Base-by-base conservation (phyloP, 179 eudicot genomes). In the Beta macrorhiza region DNA sequence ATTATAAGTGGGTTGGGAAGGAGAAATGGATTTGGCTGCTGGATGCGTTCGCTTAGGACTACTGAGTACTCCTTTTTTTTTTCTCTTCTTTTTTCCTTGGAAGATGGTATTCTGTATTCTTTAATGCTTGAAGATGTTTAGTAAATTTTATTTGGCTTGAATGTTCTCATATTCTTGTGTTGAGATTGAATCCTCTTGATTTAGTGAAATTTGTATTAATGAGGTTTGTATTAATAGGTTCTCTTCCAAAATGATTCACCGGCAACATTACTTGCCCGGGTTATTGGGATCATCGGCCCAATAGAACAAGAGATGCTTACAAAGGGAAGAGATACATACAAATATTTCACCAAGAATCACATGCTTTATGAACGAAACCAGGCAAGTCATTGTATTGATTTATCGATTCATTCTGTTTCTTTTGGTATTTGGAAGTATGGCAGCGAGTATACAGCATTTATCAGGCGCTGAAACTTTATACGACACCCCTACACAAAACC, bases 171-270 rank as follows among this genome's bases (percentile, higher is more conserved):
- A 37, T 45, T 74, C 5, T 79, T 52, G 22, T 20, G 15, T 3
- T 64, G 68, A 45, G 52, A 32, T 32, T n/a, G 44, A 8, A 61
- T 77, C 49, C 53, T 32, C 72, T 73, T 56, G 52, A 58, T 77
- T 72, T 37, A 42, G 59, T 71, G 29, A 45, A 59, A 51, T 79
- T 67, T 65, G 64, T 68, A 74, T 32, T 14, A n/a, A 13, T 61
- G 75, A 19, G 75, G 61, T 72, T 77, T 65, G 58, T 81, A 57
- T 42, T 77, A 2, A 75, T 80, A 97, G 99, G 99, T 97, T 57
- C 97, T 97, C 79, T 97, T 97, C 89, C 99, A 94, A 89, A 97
- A 97, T 71, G 99, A 97, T 90, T 92, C 99, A 51, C 93, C 98
- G 49, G 99, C 98, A 57, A 97, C 98, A 51, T 89, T 97, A 84